Base-by-base conservation (phyloP, 108 stramenopile species). In the Cyclotella cryptica region DNA sequence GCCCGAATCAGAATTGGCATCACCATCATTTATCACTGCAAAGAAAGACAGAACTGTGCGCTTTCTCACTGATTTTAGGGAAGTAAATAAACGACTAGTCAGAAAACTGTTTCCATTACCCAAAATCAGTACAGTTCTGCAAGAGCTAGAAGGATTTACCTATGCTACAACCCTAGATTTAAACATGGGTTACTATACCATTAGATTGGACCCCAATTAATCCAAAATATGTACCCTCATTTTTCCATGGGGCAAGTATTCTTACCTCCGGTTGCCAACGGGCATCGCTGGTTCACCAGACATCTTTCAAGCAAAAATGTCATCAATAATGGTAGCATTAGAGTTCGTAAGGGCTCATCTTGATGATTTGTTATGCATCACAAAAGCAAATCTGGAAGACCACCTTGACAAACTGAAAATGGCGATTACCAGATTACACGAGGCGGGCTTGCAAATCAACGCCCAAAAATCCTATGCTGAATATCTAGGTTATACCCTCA, bases 81-180 rank as follows among this genome's bases (percentile, higher is more conserved):
- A 70, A 71, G 69, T 86, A 40, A 88, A 86, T 52, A 75, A 81
- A 61, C 14, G 62, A 24, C 30, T 86, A 35, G 71, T 66, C 45
- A 61, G 80, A 8, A 84, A 71, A 68, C 80, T 81, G 0, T 86
- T 71, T 53, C 85, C 85, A 62, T 10, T 86, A 18, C 88, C 85
- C 15, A 73, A 80, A 58, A 88, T 88, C 44, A 29, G 47, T 18
- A 81, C 83, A 10, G 29, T 80, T 13, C 61, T 86, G 35, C 44
- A 66, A 60, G 69, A 82, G 64, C 19, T 82, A 4, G 61, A 71
- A 69, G 74, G 74, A 10, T 89, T 84, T 52, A 75, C 42, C 14
- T 89, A 68, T 73, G 83, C 75, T 15, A 85, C 85, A 17, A 35
- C 75, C 27, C 18, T 89, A 10, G 88, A 89, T 72, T 44, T 89